Evolutionary conservation across 768 basidiomycete genomes (phyloP).

Genomic region (Boletus subparvulus): DNA sequence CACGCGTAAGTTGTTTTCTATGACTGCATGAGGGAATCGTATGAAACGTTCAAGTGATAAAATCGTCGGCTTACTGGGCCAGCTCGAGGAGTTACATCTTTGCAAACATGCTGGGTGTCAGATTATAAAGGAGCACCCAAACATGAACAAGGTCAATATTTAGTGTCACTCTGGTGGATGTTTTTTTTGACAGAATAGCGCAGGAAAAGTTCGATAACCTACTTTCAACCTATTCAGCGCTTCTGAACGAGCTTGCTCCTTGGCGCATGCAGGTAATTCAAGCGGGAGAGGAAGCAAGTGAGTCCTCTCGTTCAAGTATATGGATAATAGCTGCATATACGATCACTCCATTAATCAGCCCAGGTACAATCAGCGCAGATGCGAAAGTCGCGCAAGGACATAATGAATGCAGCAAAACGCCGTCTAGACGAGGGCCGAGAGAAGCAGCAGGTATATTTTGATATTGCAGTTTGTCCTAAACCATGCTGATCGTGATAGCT

Average conservation of each 20-base stretch:
- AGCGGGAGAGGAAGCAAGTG: slow-evolving; percentile 35
- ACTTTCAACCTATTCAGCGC: slow-evolving; percentile 21
- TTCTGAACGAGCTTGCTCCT: slow-evolving; percentile 35
- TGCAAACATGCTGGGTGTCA: slow-evolving; percentile 9
- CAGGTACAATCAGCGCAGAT: slow-evolving; percentile 33
- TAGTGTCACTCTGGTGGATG: not conserved
- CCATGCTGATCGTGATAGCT: slow-evolving; percentile 25
- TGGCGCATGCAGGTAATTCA: slow-evolving; percentile 32
- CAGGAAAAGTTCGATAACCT: slow-evolving; percentile 26
- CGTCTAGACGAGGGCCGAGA: slow-evolving; percentile 39
- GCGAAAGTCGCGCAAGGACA: slow-evolving; percentile 34
- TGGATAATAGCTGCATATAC: slow-evolving; percentile 3
- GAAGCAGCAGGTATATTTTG: slow-evolving; percentile 34
- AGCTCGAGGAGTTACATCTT: slow-evolving; percentile 24
- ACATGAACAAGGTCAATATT: slow-evolving; percentile 18
- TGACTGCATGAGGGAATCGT: not conserved
- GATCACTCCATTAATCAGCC: slow-evolving; percentile 21
- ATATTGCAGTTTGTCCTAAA: not conserved
- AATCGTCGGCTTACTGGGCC: slow-evolving; percentile 17
- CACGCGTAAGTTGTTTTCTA: slow-evolving; percentile 24
- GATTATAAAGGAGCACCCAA: slow-evolving; percentile 5
- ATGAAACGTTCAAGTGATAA: slow-evolving; percentile 17
- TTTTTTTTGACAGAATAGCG: slow-evolving; percentile 5
- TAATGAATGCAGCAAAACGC: slow-evolving; percentile 34
- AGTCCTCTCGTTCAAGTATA: slow-evolving; percentile 10